Evolutionary conservation across 768 basidiomycete species (phyloP).

Genomic region (Leccinum ochraceum): DNA sequence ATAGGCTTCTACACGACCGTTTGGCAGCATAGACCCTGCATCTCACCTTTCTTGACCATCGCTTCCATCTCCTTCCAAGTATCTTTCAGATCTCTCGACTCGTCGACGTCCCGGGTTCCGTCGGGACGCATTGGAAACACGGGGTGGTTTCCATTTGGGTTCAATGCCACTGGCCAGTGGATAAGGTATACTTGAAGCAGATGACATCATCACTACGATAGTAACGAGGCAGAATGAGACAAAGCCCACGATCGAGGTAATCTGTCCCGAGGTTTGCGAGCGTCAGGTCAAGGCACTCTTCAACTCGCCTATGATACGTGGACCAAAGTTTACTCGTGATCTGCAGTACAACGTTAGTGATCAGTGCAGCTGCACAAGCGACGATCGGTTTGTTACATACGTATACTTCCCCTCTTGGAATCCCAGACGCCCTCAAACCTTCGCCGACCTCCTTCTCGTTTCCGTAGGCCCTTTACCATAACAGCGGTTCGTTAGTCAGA

Average conservation of each 20-base stretch:
- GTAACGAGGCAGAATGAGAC: neutral
- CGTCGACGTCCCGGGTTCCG: slow-evolving; percentile 67
- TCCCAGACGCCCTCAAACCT: slow-evolving; percentile 74
- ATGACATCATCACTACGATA: neutral
- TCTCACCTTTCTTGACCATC: slow-evolving; percentile 59
- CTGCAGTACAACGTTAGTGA: slow-evolving; percentile 34
- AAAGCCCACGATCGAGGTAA: slow-evolving; percentile 75
- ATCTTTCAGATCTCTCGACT: slow-evolving; percentile 62
- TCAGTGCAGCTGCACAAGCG: neutral
- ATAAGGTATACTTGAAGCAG: slow-evolving; percentile 53
- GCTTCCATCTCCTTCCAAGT: slow-evolving; percentile 89
- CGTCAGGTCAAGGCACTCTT: slow-evolving; percentile 72
- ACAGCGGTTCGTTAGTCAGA: slow-evolving; percentile 20
- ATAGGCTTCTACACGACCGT: slow-evolving; percentile 3
- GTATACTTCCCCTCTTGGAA: slow-evolving; percentile 73
- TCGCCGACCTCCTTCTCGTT: slow-evolving; percentile 86
- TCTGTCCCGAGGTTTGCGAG: slow-evolving; percentile 78
- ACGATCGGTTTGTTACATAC: slow-evolving; percentile 35
- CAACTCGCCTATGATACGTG: slow-evolving; percentile 69
- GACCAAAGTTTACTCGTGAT: slow-evolving; percentile 74
- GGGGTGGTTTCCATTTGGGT: slow-evolving; percentile 66
- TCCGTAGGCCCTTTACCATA: slow-evolving; percentile 51
- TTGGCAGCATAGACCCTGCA: neutral
- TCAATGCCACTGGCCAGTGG: slow-evolving; percentile 82
- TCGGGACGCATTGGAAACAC: slow-evolving; percentile 47